Percentiles rank a stretch among this genome's conserved stretches.
phyloP scores from a whole-genome alignment of 192 early-diverging fungal species.

The Linderina pennispora region DNA sequence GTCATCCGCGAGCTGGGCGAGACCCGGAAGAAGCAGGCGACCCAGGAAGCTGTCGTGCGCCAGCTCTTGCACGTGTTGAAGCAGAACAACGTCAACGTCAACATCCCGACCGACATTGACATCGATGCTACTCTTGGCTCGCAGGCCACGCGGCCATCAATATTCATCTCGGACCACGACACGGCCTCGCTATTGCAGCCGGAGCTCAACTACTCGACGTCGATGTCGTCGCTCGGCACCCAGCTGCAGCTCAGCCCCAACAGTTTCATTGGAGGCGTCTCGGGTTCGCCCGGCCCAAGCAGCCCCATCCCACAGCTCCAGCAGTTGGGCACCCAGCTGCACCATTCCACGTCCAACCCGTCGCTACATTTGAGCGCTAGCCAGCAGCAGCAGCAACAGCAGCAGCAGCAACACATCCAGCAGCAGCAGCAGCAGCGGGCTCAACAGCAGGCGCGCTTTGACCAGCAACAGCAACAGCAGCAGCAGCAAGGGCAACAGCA shows the following conservation, averaged over 20 bases:
- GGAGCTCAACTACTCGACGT: constrained; percentile 37
- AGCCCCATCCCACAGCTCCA: constrained; percentile 38
- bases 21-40: constrained; percentile 59
- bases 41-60: constrained; percentile 63
- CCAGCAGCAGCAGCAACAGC: constrained; percentile 6
- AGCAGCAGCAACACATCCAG: constrained; percentile 7
- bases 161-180: constrained; percentile 48
- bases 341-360: constrained; percentile 38
- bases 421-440: constrained; percentile 11
- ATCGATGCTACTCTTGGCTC: constrained; percentile 36
- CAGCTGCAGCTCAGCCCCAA: constrained; percentile 38
- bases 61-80: constrained; percentile 52
- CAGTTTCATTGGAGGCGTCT: constrained; percentile 30
- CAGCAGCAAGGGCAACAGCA: constrained; percentile 7
- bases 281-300: constrained; percentile 27
- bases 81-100: constrained; percentile 22
- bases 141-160: constrained; percentile 41
- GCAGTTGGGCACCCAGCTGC: constrained; percentile 33
- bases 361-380: constrained; percentile 13
- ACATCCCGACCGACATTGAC: constrained; percentile 35
- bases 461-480: constrained; percentile 7
- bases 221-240: constrained; percentile 34
- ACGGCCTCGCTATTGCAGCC: constrained; percentile 42
- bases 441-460: no score
- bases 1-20: constrained; percentile 70